These are phyloP conservation scores for Suillus spraguei DNA, from an alignment of 768 basidiomycete genomes.

Conservation along the genomic window DNA sequence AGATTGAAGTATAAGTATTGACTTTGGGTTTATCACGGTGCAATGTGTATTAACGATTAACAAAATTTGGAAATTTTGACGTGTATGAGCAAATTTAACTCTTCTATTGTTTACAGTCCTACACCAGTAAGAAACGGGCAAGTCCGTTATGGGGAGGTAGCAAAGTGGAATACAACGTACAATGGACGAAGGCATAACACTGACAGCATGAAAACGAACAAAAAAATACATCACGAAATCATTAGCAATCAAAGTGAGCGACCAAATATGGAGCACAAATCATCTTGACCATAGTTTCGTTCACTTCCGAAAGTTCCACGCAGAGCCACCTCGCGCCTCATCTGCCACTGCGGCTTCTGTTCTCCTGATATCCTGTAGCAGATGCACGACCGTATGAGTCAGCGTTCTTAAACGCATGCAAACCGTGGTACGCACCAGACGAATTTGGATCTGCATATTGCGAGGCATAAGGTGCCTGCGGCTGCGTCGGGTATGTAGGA, in stretches of 20 bases:
- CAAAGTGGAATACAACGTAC: neutral
- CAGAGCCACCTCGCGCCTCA: constrained; percentile 10
- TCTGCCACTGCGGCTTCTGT: constrained; percentile 12
- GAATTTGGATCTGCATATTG: constrained; percentile 1
- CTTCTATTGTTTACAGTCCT: neutral
- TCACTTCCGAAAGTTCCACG: constrained; percentile 18
- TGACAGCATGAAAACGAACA: neutral
- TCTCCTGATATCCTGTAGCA: neutral
- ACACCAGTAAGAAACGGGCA: neutral
- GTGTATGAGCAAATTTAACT: neutral
- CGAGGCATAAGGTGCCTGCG: neutral
- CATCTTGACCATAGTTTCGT: neutral
- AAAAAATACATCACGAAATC: neutral
- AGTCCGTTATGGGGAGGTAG: neutral
- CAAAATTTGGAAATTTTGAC: no score
- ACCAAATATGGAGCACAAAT: constrained; percentile 9
- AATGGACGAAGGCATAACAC: neutral
- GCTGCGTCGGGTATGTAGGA: neutral
- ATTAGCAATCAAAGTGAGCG: neutral
- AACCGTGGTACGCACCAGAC: neutral
- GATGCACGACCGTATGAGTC: neutral
- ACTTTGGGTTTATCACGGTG: neutral
- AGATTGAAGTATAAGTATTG: neutral
- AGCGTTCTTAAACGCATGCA: neutral
- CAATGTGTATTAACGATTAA: neutral